Evolutionary conservation across 345 rosid genomes (phyloP).

Genomic region (Balakata baccata): DNA sequence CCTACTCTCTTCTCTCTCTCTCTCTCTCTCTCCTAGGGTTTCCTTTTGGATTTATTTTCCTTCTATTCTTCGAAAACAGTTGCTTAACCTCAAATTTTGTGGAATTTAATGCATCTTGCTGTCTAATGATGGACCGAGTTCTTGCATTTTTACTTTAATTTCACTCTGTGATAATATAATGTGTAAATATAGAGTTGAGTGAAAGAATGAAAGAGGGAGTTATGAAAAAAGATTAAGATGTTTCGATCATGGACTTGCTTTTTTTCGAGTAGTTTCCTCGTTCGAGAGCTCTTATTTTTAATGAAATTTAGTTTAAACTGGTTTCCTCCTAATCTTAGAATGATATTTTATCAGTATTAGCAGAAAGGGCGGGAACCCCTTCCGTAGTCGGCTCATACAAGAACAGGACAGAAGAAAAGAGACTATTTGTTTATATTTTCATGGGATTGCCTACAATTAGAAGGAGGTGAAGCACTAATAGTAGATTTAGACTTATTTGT

Average conservation of each 20-base stretch:
- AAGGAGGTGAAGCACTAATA: too few relatives aligned
- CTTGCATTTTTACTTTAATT: too few relatives aligned
- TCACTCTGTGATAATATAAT: too few relatives aligned
- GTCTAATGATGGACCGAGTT: too few relatives aligned
- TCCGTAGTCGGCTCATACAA: neutral
- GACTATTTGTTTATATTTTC: neutral
- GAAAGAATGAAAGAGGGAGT: too few relatives aligned
- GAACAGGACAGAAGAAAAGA: neutral
- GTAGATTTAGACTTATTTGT: neutral
- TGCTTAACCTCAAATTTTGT: neutral
- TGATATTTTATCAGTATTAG: neutral
- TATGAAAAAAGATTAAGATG: too few relatives aligned
- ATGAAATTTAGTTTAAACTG: neutral
- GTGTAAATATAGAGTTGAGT: too few relatives aligned
- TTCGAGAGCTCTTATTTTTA: too few relatives aligned
- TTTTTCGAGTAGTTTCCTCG: neutral
- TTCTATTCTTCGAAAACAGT: neutral
- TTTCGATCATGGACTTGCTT: neutral
- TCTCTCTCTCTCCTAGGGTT: conserved; percentile 9
- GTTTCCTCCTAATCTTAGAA: neutral
- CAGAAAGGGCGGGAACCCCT: neutral
- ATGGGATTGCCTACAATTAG: too few relatives aligned
- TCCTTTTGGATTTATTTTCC: neutral
- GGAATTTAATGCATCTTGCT: too few relatives aligned
- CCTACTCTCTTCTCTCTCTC: neutral